These are phyloP conservation scores for Pelargonium nanum DNA, from an alignment of 345 rosid genomes.

Conservation along the genomic window DNA sequence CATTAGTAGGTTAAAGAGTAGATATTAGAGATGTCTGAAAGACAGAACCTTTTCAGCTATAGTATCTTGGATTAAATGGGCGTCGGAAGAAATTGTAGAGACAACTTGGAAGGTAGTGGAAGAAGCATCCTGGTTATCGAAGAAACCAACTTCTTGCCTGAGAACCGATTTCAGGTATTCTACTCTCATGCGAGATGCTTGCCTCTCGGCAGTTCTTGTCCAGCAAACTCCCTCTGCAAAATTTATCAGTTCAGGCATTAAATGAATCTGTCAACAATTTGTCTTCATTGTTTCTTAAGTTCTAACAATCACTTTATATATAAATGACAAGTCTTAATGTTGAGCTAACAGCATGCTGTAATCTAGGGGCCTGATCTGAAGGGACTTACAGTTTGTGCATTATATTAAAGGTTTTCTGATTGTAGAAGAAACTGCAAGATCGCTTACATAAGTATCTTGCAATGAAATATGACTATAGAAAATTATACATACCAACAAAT, in stretches of 20 bases:
- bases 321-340: no score
- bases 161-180: constrained; percentile 37
- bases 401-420: no score
- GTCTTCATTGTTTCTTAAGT: no score
- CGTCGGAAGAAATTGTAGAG: constrained; percentile 36
- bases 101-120: constrained; percentile 30
- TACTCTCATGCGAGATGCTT: constrained; percentile 34
- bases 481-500: constrained; percentile 23
- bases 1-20: neutral
- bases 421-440: neutral
- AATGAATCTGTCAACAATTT: neutral
- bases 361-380: no score
- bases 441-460: neutral
- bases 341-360: no score
- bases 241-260: neutral
- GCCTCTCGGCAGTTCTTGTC: constrained; percentile 49
- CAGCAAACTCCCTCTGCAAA: constrained; percentile 44
- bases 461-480: neutral
- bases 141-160: constrained; percentile 42
- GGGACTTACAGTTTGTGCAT: no score
- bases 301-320: no score
- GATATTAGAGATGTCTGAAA: neutral
- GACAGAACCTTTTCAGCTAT: constrained; percentile 36
- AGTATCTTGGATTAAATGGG: constrained; percentile 34
- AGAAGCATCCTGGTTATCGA: constrained; percentile 31